These are phyloP conservation scores for Solioccasus polychromus DNA, from an alignment of 768 basidiomycete genomes.

Conservation along the genomic window DNA sequence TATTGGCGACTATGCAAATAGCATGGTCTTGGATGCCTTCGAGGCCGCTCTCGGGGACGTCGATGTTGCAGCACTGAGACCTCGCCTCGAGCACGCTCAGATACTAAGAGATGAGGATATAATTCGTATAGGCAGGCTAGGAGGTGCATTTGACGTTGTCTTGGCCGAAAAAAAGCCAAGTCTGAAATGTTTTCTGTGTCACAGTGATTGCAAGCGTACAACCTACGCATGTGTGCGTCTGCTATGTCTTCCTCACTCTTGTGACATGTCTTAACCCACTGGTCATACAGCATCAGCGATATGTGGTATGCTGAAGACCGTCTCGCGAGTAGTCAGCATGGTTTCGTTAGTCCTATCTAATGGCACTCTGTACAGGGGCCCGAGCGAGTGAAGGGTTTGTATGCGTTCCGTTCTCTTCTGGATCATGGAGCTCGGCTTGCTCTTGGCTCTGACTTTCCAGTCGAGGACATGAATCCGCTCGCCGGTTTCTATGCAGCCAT, in stretches of 20 bases:
- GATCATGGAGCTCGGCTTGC: constrained; percentile 66
- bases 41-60: constrained; percentile 60
- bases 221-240: constrained; percentile 78
- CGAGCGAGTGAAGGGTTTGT: constrained; percentile 79
- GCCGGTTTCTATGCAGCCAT: constrained; percentile 87
- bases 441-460: constrained; percentile 87
- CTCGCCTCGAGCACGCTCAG: constrained; percentile 90
- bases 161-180: neutral
- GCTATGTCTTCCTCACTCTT: neutral
- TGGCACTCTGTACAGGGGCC: constrained; percentile 51
- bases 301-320: constrained; percentile 90
- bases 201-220: constrained; percentile 88
- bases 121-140: constrained; percentile 70
- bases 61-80: constrained; percentile 63
- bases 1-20: constrained; percentile 86
- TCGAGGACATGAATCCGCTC: constrained; percentile 84
- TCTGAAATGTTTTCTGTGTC: neutral
- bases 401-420: constrained; percentile 78
- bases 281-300: constrained; percentile 58
- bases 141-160: constrained; percentile 47
- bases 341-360: neutral
- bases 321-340: constrained; percentile 46
- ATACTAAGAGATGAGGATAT: constrained; percentile 78
- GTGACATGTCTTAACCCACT: neutral
- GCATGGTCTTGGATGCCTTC: constrained; percentile 79